phyloP scores from a whole-genome alignment of 2,329 filamentous ascomycete species.

The Pochonia chlamydosporia region DNA sequence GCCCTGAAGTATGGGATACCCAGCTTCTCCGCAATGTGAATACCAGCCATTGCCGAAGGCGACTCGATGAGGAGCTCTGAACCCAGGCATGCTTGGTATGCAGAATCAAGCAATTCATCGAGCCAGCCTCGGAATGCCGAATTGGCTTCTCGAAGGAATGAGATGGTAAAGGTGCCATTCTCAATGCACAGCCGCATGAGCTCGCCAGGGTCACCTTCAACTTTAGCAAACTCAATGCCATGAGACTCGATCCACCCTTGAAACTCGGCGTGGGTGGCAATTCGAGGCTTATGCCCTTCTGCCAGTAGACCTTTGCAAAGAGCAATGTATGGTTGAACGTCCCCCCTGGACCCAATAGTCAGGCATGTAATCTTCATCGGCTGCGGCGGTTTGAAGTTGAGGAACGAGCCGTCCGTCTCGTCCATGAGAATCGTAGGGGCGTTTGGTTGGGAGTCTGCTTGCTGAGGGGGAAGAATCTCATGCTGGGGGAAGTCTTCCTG shows the following conservation, averaged over 20 bases:
- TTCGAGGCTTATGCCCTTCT: constrained; percentile 80
- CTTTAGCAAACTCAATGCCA: constrained; percentile 84
- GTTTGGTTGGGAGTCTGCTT: constrained; percentile 42
- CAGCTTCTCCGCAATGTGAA: constrained; percentile 92
- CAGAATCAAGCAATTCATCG: constrained; percentile 75
- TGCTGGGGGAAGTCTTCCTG: constrained; percentile 45
- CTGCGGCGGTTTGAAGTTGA: constrained; percentile 82
- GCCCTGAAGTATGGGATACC: constrained; percentile 93
- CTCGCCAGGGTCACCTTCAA: constrained; percentile 88
- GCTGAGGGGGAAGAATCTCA: constrained; percentile 43
- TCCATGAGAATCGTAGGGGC: constrained; percentile 80
- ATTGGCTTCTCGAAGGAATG: constrained; percentile 84
- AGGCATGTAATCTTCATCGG: constrained; percentile 83
- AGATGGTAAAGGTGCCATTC: constrained; percentile 92
- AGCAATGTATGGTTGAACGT: constrained; percentile 96
- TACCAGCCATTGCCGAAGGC: constrained; percentile 93
- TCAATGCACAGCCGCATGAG: constrained; percentile 95
- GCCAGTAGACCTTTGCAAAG: constrained; percentile 84
- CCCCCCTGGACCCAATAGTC: constrained; percentile 91
- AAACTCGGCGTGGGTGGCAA: constrained; percentile 91
- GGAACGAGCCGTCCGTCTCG: constrained; percentile 77
- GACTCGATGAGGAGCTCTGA: constrained; percentile 91
- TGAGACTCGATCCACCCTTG: constrained; percentile 84
- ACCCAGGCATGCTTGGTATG: constrained; percentile 78
- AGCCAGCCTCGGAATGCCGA: constrained; percentile 91